Percentiles rank a stretch among this genome's conserved stretches.
phyloP scores from a whole-genome alignment of 2,329 filamentous ascomycete genomes.

The Calonectria honghensis region DNA sequence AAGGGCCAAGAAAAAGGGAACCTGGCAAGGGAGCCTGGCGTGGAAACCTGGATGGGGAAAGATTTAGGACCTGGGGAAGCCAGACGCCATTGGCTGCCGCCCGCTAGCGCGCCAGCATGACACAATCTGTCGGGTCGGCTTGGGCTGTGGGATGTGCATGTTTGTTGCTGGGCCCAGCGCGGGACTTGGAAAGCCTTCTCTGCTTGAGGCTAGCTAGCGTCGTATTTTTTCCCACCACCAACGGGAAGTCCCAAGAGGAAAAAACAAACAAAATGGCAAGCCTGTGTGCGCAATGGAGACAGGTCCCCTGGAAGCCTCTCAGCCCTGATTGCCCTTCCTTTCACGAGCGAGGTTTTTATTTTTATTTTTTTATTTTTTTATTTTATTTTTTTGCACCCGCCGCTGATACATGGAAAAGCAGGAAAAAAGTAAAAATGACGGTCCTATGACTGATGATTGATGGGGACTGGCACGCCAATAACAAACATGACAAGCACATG shows the following conservation, averaged over 20 bases:
- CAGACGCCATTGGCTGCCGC: slow-evolving; percentile 52
- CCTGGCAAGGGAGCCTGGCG: slow-evolving; percentile 44
- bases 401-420: slow-evolving; percentile 9
- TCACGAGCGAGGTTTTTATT: not conserved
- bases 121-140: slow-evolving; percentile 59
- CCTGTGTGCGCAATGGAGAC: slow-evolving; percentile 1
- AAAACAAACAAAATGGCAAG: slow-evolving; percentile 24
- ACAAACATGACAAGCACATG: slow-evolving; percentile 4
- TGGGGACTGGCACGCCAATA: slow-evolving; percentile 17
- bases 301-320: not conserved
- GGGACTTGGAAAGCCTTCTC: slow-evolving; percentile 35
- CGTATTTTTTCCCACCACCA: slow-evolving; percentile 16
- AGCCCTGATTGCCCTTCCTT: slow-evolving; percentile 19
- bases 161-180: slow-evolving; percentile 30
- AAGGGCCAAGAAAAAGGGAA: slow-evolving; percentile 46
- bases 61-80: slow-evolving; percentile 56
- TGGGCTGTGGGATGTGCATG: slow-evolving; percentile 44
- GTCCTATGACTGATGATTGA: slow-evolving; percentile 26
- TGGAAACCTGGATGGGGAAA: slow-evolving; percentile 51
- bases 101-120: slow-evolving; percentile 56
- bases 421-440: slow-evolving; percentile 33
- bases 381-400: not conserved
- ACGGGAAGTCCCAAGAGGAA: not conserved
- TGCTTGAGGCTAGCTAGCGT: slow-evolving; percentile 41
- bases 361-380: not conserved